Conservation (phyloP, 345 rosid genomes). For the Pseudoturritis turrita region DNA sequence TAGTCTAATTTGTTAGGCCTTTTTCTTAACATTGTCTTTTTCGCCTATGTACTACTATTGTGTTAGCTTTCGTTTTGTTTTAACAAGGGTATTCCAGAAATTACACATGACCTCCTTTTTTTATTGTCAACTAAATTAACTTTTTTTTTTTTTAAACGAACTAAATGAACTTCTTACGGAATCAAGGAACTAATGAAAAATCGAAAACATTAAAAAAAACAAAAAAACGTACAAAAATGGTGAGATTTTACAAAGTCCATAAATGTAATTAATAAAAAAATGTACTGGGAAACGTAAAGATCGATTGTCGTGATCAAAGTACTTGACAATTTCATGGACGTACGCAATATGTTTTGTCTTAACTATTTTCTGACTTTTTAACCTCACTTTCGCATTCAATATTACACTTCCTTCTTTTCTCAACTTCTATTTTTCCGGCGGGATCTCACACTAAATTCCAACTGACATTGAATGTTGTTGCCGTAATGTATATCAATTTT, state of each 20-base stretch:
- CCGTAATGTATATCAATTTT: not conserved
- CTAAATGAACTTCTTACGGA: no score
- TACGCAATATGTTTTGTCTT: slow-evolving; percentile 6
- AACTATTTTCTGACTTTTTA: slow-evolving; percentile 4
- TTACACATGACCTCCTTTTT: no score
- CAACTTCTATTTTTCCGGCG: slow-evolving; percentile 9
- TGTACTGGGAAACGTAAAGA: slow-evolving; percentile 9
- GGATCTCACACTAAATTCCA: not conserved
- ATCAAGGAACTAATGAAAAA: not conserved
- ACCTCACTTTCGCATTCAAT: slow-evolving; percentile 11
- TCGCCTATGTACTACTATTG: no score
- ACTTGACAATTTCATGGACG: slow-evolving; percentile 16
- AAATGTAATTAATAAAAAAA: not conserved
- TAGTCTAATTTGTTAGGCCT: not conserved
- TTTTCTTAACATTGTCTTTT: not conserved
- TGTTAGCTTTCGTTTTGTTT: not conserved
- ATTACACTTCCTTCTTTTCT: not conserved
- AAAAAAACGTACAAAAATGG: not conserved
- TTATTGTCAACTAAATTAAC: not conserved
- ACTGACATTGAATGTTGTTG: not conserved
- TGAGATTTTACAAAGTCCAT: not conserved
- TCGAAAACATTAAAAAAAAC: not conserved
- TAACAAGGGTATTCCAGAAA: not conserved
- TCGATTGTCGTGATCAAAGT: slow-evolving; percentile 4
- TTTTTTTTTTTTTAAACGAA: no score